These are phyloP conservation scores for Penicillium paxilli DNA, from an alignment of 495 filamentous ascomycete genomes.

Conservation along the genomic window DNA sequence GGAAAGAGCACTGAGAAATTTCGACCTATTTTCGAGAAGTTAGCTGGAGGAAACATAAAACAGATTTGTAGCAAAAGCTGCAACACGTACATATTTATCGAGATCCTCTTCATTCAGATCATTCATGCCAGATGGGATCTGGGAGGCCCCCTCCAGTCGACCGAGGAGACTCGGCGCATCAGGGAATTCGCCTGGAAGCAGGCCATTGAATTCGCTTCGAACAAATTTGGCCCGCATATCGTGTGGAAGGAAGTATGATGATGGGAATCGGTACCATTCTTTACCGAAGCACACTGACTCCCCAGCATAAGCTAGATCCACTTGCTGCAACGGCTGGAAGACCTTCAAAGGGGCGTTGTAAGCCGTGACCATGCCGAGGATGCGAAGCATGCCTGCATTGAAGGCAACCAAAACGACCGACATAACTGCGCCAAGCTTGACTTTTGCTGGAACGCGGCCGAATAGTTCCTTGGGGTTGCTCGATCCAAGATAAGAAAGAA, in stretches of 20 bases:
- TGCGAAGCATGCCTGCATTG: conserved; percentile 66
- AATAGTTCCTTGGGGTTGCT: conserved; percentile 62
- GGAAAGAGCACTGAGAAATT: conserved; percentile 71
- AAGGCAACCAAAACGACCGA: conserved; percentile 56
- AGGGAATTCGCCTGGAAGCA: conserved; percentile 89
- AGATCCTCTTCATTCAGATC: conserved; percentile 85
- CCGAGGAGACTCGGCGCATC: conserved; percentile 61
- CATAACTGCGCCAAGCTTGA: conserved; percentile 65
- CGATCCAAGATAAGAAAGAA: conserved; percentile 70
- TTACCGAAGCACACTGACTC: conserved; percentile 87
- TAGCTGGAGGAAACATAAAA: no score
- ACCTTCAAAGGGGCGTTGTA: conserved; percentile 85
- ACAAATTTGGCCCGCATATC: conserved; percentile 82
- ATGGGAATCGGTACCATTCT: conserved; percentile 98
- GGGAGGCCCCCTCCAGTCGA: conserved; percentile 75
- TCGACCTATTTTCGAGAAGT: conserved; percentile 53
- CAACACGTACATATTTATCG: conserved; percentile 80
- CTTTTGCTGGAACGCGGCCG: conserved; percentile 65
- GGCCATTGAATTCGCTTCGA: conserved; percentile 81
- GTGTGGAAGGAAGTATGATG: conserved; percentile 83
- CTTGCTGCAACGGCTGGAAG: conserved; percentile 58
- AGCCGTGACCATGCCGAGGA: conserved; percentile 75
- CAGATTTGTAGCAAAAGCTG: no score
- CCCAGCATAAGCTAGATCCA: conserved; percentile 50
- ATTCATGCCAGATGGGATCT: conserved; percentile 84